Base-by-base conservation (phyloP, 1,284 basidiomycete species). In the Gymnopus androsaceus region DNA sequence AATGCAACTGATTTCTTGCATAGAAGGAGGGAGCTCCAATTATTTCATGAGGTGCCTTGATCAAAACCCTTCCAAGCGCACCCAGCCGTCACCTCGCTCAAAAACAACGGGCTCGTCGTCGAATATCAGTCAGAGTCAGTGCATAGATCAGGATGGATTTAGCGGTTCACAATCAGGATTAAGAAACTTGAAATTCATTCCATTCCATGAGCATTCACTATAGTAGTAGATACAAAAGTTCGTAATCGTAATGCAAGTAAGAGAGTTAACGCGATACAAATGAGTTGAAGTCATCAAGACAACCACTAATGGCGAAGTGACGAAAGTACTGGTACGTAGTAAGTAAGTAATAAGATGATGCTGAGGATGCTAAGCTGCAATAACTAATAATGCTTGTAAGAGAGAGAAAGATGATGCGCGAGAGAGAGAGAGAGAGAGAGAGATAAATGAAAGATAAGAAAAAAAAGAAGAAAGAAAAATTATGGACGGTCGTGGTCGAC, bases 401-500 rank as follows among this genome's bases (percentile, higher is more conserved):
- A 45, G 11, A 25, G 44, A 46, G 44, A 30, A 28, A 31, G 27
- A 30, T n/a, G 41, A 50, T 50, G 48, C 34, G 17, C 15, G 37
- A 40, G 21, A 40, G 34, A 40, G 44, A 40, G 17, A 31, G 38
- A 55, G 27, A 44, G 34, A 48, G 30, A 49, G 27, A 42, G 23
- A 34, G 28, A 19, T 27, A 55, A 30, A 33, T 30, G 34, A 34
- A 27, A n/a, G 27, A 41, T 37, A 34, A 54, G 46, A 49, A 37
- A 45, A 53, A 30, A 41, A 57, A 33, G 51, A 40, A 60, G 46
- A 53, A 37, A 38, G 37, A 49, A 50, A 60, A 55, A 57, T 40
- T n/a, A n/a, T n/a, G n/a, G n/a, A n/a, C n/a, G 37, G 30, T 34
- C 52, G 60, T 50, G 38, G 55, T 54, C n/a, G 56, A 56, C 52